phyloP scores from a whole-genome alignment of 1,284 basidiomycete genomes.

The Trichosporon ovoides region DNA sequence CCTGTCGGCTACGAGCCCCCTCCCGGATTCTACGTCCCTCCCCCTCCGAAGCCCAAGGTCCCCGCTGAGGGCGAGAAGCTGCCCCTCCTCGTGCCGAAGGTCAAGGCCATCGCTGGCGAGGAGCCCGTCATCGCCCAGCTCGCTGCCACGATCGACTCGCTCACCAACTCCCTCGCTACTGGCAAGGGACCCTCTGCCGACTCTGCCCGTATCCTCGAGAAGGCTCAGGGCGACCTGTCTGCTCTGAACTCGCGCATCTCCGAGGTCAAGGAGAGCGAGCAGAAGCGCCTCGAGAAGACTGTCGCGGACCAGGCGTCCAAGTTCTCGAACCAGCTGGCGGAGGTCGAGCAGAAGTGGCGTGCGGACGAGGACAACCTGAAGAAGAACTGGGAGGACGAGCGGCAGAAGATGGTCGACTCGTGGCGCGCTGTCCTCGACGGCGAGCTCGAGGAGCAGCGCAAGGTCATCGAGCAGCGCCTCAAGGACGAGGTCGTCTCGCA shows the following conservation, averaged over 20 bases:
- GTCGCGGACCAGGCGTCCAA: conserved; percentile 77
- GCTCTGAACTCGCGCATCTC: conserved; percentile 73
- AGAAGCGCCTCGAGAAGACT: conserved; percentile 66
- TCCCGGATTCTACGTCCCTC: conserved; percentile 63
- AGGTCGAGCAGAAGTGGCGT: conserved; percentile 78
- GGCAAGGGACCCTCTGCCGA: conserved; percentile 63
- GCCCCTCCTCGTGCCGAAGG: conserved; percentile 74
- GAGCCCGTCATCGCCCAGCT: conserved; percentile 85
- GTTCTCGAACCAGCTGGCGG: conserved; percentile 75
- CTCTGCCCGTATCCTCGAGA: conserved; percentile 54
- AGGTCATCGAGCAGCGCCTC: conserved; percentile 88
- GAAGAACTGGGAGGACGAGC: conserved; percentile 75
- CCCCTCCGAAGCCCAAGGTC: conserved; percentile 24
- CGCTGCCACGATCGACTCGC: conserved; percentile 86
- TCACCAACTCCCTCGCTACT: conserved; percentile 67
- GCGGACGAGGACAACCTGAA: conserved; percentile 82
- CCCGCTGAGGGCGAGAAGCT: conserved; percentile 47
- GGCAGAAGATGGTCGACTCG: conserved; percentile 63
- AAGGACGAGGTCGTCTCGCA: conserved; percentile 93
- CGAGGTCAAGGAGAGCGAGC: conserved; percentile 74
- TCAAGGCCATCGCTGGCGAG: conserved; percentile 71
- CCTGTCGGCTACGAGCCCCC: conserved; percentile 88
- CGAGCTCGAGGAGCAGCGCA: conserved; percentile 82
- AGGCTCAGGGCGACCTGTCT: conserved; percentile 76
- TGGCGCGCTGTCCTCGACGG: conserved; percentile 82